Base-by-base conservation (phyloP, 2,329 filamentous ascomycete genomes). In the Talaromyces sp. region DNA sequence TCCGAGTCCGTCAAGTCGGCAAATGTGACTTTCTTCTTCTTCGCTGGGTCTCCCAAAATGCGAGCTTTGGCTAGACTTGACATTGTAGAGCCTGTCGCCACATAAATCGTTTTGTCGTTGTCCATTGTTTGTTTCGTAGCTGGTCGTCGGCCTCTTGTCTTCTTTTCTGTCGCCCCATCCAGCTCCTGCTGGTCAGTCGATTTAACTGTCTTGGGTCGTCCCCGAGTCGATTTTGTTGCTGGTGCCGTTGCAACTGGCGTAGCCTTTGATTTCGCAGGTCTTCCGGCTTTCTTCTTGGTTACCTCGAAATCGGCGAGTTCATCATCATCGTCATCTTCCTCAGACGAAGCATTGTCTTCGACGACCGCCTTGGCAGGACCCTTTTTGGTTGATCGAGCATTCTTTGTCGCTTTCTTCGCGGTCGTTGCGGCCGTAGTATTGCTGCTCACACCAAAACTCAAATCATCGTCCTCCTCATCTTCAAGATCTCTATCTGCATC, bases 21-120 rank as follows among this genome's bases (percentile, higher is more conserved):
- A 67, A 83, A 83, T 2, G 80, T 82, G 27, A 83, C 82, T 71
- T 81, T 82, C 69, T 76, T 78, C 60, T 77, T 74, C 1, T 73
- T 72, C 10, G 73, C 72, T 1, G 59, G 50, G 8, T 74, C 74
- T 27, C 71, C 73, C 33, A 73, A 60, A 43, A 73, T 63, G 57
- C 73, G 77, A 47, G 75, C 73, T 11, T 73, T 71, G 0, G 66
- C 58, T 3, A 63, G 66, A 13, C 71, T 69, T 3, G 74, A 76
- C 37, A 71, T 70, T 0, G 73, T 76, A 11, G 72, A 59, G 13
- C 62, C 64, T 13, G 63, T 69, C 39, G 75, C 71, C 19, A 69
- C 65, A 3, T 76, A 69, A 8, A 71, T 69, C 49, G 66, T 74
- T 1, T 71, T 68, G 24, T 45, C 37, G 35, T 11, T 19, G 8